Base-by-base conservation (phyloP, 768 basidiomycete species). In the Kwoniella dendrophila region DNA sequence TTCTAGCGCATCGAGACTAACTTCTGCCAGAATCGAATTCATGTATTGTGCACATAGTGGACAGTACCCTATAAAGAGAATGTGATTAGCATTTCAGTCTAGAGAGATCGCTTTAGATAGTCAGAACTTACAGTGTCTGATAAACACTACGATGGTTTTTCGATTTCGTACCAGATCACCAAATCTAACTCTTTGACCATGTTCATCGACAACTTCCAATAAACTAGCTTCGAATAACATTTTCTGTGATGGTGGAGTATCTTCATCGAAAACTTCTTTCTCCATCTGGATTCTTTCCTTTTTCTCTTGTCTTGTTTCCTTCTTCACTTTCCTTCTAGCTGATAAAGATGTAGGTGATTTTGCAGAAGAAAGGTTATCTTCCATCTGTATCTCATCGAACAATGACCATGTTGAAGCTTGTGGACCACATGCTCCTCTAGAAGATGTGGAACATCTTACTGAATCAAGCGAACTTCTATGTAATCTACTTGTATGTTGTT, bases 21-120 rank as follows among this genome's bases (percentile, higher is more conserved):
- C 76, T 47, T 83, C 81, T 53, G 74, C 81, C 79, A 81, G 79
- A 66, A 90, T 82, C 33, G 86, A 87, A 41, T 85, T 82, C 83
- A 93, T 86, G 77, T 94, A 96, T 76, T 95, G 92, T 72, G 92
- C 90, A 77, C 90, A 91, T 12, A 86, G 79, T 0, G 89, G 87
- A 73, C 91, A 93, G 62, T 69, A 76, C 73, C 84, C 86, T 85
- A 41, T 56, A 6, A 30, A 34, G 29, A 47, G 10, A 22, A 40
- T 4, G 18, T 6, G 4, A 41, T 55, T 18, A 48, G 1, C 45
- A 18, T 41, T 22, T 20, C 20, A 38, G 11, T 20, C 47, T 14
- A 16, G 5, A 27, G 14, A 32, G 33, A 20, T 22, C 1, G 22
- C 29, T 24, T 45, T 53, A 59, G 27, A 30, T 3, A 45, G 18